Evolutionary conservation across 2,329 filamentous ascomycete genomes (phyloP).

Genomic region (Amauroascus verrucosus): DNA sequence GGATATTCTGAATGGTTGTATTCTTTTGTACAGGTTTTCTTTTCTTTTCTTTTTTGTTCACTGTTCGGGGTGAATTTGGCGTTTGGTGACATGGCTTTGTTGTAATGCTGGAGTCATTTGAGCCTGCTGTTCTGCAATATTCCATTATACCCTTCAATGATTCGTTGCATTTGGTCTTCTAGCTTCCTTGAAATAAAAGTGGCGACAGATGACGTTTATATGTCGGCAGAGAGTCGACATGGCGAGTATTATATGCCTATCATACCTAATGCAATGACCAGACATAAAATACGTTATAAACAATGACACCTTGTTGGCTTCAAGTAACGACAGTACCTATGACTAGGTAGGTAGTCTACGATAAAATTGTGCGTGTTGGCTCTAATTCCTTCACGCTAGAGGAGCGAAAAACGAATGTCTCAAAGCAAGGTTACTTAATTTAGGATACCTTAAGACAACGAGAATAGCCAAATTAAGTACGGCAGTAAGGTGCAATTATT

Average conservation of each 20-base stretch:
- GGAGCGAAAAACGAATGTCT: no score
- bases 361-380: no score
- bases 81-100: background rate
- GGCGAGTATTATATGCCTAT: background rate
- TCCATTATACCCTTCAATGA: background rate
- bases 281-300: no score
- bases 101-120: background rate
- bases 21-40: background rate
- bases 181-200: background rate
- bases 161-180: background rate
- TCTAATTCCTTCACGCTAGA: no score
- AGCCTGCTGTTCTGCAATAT: background rate
- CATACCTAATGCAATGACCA: no score
- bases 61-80: background rate
- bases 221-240: background rate
- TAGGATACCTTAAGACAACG: background rate
- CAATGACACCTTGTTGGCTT: no score
- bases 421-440: background rate
- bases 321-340: no score
- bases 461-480: slow-evolving; percentile 1
- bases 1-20: slow-evolving; percentile 42
- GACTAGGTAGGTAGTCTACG: no score
- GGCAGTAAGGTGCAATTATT: background rate
- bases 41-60: background rate
- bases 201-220: background rate